Percentiles rank a stretch among this genome's conserved stretches.
phyloP scores from a whole-genome alignment of 371 early-diverging fungal species.

The Saksenaea vasiformis region DNA sequence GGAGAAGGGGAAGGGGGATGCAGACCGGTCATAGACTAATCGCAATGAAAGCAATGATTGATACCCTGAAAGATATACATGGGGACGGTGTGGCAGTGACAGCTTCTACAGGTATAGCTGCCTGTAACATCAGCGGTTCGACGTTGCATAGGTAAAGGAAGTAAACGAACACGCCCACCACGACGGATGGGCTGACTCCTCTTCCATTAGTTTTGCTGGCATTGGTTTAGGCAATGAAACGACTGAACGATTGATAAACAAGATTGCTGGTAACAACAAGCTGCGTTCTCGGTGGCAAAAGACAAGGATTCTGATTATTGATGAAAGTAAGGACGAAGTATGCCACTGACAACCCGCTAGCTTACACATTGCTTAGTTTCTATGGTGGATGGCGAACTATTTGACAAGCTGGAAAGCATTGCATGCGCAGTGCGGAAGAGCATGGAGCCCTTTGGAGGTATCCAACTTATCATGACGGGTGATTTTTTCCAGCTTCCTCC shows the following conservation, averaged over 20 bases:
- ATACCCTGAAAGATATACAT: constrained; percentile 31
- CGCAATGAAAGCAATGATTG: constrained; percentile 57
- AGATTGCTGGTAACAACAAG: constrained; percentile 25
- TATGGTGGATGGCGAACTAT: constrained; percentile 81
- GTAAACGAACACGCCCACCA: background rate
- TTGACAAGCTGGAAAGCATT: constrained; percentile 80
- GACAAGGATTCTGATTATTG: constrained; percentile 78
- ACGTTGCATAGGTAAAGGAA: constrained; percentile 67
- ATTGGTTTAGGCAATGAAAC: constrained; percentile 66
- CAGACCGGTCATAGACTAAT: no score
- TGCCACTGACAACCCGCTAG: background rate
- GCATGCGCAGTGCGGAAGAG: constrained; percentile 59
- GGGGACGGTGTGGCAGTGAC: constrained; percentile 67
- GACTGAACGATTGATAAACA: constrained; percentile 38
- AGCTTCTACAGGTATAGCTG: constrained; percentile 92
- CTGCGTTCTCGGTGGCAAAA: constrained; percentile 59
- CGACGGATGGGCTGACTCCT: background rate
- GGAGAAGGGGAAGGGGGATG: no score
- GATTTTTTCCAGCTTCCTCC: constrained; percentile 96
- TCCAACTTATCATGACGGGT: constrained; percentile 84
- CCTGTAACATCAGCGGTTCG: constrained; percentile 77
- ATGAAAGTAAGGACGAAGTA: constrained; percentile 67
- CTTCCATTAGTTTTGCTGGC: constrained; percentile 66
- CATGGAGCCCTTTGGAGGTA: constrained; percentile 81
- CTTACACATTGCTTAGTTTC: constrained; percentile 59